Percentiles rank a stretch among this genome's conserved stretches.
These are phyloP conservation scores for Trypanosoma melophagium DNA, from an alignment of 208 protist species.

Conservation along the genomic window DNA sequence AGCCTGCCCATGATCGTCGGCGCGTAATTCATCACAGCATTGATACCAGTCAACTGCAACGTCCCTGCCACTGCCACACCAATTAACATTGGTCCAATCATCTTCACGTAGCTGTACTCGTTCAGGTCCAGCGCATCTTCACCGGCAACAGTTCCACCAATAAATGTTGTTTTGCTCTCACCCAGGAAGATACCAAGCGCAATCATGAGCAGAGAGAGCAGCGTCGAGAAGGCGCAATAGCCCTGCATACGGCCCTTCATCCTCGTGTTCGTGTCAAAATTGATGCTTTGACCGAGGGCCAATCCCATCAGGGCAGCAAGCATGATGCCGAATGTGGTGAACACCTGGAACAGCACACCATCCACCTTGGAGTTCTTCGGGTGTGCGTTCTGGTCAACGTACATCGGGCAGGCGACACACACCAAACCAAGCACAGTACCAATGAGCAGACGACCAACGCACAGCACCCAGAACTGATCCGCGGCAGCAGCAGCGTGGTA, in stretches of 20 bases:
- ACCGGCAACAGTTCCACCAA: constrained; percentile 21
- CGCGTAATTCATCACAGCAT: constrained; percentile 88
- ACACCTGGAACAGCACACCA: constrained; percentile 81
- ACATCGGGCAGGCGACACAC: constrained; percentile 70
- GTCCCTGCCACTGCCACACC: constrained; percentile 53
- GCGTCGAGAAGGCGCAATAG: constrained; percentile 61
- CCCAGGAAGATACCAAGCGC: constrained; percentile 40
- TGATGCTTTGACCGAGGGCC: constrained; percentile 46
- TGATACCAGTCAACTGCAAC: constrained; percentile 85
- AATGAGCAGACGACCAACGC: constrained; percentile 68
- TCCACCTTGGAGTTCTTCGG: constrained; percentile 54
- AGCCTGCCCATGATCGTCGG: constrained; percentile 72
- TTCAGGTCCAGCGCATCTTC: constrained; percentile 35
- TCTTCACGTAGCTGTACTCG: constrained; percentile 51
- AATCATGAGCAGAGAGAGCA: constrained; percentile 55
- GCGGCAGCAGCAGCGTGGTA: constrained; percentile 52
- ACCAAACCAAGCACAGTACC: constrained; percentile 72
- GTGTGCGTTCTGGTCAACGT: constrained; percentile 66
- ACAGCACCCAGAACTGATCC: constrained; percentile 71
- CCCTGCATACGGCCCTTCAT: constrained; percentile 67
- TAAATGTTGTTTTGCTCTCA: constrained; percentile 9
- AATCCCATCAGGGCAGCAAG: constrained; percentile 68
- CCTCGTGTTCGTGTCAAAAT: constrained; percentile 37
- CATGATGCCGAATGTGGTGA: constrained; percentile 83
- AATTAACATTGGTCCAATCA: constrained; percentile 52